Conservation (phyloP, 129 eudicot species). For the Calendula officinalis region DNA sequence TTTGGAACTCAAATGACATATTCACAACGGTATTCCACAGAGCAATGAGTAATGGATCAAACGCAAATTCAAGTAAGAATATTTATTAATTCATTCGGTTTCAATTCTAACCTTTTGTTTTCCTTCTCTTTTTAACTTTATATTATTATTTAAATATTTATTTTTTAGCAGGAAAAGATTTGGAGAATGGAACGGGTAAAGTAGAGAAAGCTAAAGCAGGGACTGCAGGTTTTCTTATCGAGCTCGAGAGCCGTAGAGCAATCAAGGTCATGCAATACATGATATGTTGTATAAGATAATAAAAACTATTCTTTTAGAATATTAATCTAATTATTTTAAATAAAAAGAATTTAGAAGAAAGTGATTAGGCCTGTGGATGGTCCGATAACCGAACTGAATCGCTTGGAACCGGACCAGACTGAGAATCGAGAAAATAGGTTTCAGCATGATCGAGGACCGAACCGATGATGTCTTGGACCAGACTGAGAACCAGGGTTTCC, state of each 20-base stretch:
- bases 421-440: no score
- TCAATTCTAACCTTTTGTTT: neutral
- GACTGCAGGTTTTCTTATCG: conserved; percentile 7
- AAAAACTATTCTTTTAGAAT: no score
- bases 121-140: neutral
- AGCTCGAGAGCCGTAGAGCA: conserved; percentile 14
- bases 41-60: conserved; percentile 23
- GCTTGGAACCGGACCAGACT: no score
- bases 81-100: neutral
- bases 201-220: conserved; percentile 9
- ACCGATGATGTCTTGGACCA: no score
- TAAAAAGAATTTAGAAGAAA: no score
- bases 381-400: no score
- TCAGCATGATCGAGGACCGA: no score
- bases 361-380: no score
- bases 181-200: conserved; percentile 2
- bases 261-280: conserved; percentile 7
- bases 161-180: conserved; percentile 13
- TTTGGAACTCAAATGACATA: conserved; percentile 14
- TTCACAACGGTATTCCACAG: conserved; percentile 41
- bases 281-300: neutral
- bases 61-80: conserved; percentile 25
- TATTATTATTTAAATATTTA: neutral
- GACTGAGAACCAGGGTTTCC: no score
- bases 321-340: no score